A percentile compares a stretch with the other conserved stretches of the same genome.
Conservation (phyloP, 176 grass and related monocot species). For the Ampelocalamus luodianensis region DNA sequence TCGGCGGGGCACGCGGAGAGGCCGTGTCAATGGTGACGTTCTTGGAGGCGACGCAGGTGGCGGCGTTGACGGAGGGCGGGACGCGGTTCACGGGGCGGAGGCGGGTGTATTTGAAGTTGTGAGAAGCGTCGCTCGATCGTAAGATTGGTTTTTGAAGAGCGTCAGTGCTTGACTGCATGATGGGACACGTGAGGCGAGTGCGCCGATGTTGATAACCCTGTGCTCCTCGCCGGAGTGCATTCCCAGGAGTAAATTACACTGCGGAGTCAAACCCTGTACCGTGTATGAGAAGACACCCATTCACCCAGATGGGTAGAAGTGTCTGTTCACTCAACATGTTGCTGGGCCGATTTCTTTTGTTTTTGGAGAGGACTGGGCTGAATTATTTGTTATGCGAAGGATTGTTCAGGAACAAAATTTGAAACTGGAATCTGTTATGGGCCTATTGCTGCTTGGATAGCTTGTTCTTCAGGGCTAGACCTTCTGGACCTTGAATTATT, state of each 20-base stretch:
- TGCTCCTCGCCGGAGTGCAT: neutral
- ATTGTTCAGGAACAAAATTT: neutral
- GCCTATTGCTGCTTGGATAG: neutral
- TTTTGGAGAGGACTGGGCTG: neutral
- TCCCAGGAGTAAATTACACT: neutral
- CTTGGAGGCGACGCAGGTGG: constrained; percentile 51
- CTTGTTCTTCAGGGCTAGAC: neutral
- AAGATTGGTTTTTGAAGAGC: no score
- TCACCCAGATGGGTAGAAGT: neutral
- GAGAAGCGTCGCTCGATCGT: no score
- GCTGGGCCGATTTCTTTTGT: no score
- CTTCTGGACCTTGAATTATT: neutral
- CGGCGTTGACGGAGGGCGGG: constrained; percentile 52
- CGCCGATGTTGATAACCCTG: neutral
- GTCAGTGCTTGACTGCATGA: no score
- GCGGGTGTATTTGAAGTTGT: neutral
- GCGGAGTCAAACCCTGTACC: neutral
- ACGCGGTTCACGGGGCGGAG: neutral
- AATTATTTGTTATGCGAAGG: neutral
- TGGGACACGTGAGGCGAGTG: no score
- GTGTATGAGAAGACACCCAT: neutral
- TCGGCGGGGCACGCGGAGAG: neutral
- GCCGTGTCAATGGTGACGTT: constrained; percentile 52
- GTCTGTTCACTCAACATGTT: neutral
- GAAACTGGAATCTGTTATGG: neutral